A percentile compares a stretch with the other conserved stretches of the same genome.
These are phyloP conservation scores for Russula olivacea DNA, from an alignment of 768 basidiomycete genomes.

Conservation along the genomic window DNA sequence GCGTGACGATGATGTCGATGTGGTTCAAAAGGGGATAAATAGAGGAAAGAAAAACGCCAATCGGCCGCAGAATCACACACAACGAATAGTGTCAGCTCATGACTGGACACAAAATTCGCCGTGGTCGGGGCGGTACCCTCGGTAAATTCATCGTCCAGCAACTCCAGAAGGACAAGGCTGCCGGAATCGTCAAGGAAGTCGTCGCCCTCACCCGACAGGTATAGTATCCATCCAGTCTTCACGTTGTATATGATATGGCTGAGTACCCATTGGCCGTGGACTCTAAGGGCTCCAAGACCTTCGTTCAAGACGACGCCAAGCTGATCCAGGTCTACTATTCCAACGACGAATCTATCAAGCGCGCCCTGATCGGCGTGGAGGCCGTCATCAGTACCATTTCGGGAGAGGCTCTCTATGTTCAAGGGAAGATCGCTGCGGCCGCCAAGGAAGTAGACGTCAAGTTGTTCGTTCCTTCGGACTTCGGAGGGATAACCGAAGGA, in stretches of 20 bases:
- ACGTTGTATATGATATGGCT: neutral
- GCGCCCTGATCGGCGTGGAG: slow-evolving; percentile 9
- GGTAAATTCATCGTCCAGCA: slow-evolving; percentile 19
- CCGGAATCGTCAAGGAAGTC: slow-evolving; percentile 16
- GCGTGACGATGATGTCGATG: too few species aligned
- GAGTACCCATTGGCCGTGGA: neutral
- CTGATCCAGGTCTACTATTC: slow-evolving; percentile 18
- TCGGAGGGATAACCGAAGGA: slow-evolving; percentile 14
- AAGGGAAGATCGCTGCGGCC: slow-evolving; percentile 7
- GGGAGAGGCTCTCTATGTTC: neutral
- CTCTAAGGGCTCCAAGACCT: slow-evolving; percentile 27
- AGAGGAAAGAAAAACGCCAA: too few species aligned
- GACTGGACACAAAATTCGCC: slow-evolving; percentile 22
- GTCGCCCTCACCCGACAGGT: slow-evolving; percentile 23
- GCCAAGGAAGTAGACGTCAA: slow-evolving; percentile 18
- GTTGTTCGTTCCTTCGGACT: slow-evolving; percentile 21
- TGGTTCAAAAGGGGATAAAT: too few species aligned
- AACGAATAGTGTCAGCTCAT: too few species aligned
- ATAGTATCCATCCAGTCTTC: neutral
- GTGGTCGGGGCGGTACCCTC: slow-evolving; percentile 20
- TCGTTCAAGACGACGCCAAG: slow-evolving; percentile 6
- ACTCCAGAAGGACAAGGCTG: slow-evolving; percentile 13
- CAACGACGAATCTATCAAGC: slow-evolving; percentile 8
- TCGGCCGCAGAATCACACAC: too few species aligned
- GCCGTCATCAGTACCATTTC: slow-evolving; percentile 20